Conservation (phyloP, 2,329 filamentous ascomycete species). For the Nothophoma quercina region DNA sequence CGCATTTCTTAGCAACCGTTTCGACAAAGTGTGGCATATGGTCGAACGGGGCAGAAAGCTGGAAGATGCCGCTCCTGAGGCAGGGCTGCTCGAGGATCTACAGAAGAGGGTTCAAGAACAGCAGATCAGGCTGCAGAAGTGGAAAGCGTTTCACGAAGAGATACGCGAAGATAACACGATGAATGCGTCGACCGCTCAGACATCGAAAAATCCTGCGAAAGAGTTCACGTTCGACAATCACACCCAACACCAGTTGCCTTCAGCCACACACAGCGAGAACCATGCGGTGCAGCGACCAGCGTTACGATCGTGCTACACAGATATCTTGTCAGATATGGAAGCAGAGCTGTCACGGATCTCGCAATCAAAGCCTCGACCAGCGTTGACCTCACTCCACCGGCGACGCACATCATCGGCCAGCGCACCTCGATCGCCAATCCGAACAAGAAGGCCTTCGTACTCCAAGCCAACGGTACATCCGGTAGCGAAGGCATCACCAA, state of each 20-base stretch:
- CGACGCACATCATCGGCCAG: constrained; percentile 33
- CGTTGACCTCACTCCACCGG: constrained; percentile 18
- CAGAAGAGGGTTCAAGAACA: constrained; percentile 73
- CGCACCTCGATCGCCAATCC: constrained; percentile 26
- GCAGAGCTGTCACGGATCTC: constrained; percentile 33
- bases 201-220: constrained; percentile 10
- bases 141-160: constrained; percentile 71
- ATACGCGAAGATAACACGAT: constrained; percentile 25
- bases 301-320: constrained; percentile 29
- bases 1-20: constrained; percentile 70
- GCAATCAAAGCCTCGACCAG: constrained; percentile 24
- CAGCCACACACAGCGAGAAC: constrained; percentile 17
- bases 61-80: constrained; percentile 62
- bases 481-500: constrained; percentile 22
- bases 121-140: constrained; percentile 71
- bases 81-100: constrained; percentile 72
- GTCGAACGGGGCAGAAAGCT: constrained; percentile 67
- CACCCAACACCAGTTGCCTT: constrained; percentile 38
- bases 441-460: constrained; percentile 29
- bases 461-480: no score
- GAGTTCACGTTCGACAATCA: constrained; percentile 46
- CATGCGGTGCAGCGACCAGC: constrained; percentile 14
- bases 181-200: constrained; percentile 2
- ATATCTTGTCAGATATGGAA: constrained; percentile 44
- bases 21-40: constrained; percentile 74